Evolutionary conservation across 192 early-diverging fungal species (phyloP).

Genomic region (Backusella tuberculispora): DNA sequence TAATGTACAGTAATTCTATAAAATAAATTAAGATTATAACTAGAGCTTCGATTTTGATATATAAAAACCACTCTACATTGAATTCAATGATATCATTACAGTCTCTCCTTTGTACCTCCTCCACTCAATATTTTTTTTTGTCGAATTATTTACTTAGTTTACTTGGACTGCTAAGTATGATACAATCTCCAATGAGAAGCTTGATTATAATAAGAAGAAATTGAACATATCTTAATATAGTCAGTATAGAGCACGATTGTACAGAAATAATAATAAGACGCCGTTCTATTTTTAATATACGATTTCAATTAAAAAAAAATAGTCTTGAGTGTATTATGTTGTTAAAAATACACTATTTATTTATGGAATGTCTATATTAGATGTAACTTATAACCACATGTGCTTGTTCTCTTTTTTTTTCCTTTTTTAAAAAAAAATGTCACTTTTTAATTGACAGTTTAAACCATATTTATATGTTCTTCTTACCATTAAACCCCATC

Average conservation of each 20-base stretch:
- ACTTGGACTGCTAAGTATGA: background rate
- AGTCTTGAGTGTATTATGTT: background rate
- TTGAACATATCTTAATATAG: background rate
- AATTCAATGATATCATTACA: background rate
- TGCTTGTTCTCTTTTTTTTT: background rate
- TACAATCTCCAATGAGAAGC: background rate
- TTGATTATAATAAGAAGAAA: background rate
- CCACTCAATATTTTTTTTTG: background rate
- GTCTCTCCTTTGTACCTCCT: background rate
- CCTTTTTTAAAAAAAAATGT: background rate
- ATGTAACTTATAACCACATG: background rate
- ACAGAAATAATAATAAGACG: background rate
- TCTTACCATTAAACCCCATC: background rate
- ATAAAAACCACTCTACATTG: background rate
- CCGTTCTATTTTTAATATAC: conserved; percentile 11
- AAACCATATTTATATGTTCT: background rate
- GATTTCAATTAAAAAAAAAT: background rate
- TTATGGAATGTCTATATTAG: conserved; percentile 8
- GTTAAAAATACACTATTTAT: conserved; percentile 9
- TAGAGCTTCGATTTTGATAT: background rate
- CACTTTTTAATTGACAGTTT: conserved; percentile 5
- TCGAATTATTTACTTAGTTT: background rate
- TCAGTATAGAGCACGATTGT: background rate
- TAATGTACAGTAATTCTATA: background rate
- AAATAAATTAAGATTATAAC: background rate